Conservation (phyloP, 2,329 filamentous ascomycete genomes). For the Monilinia vaccinii-corymbosi region DNA sequence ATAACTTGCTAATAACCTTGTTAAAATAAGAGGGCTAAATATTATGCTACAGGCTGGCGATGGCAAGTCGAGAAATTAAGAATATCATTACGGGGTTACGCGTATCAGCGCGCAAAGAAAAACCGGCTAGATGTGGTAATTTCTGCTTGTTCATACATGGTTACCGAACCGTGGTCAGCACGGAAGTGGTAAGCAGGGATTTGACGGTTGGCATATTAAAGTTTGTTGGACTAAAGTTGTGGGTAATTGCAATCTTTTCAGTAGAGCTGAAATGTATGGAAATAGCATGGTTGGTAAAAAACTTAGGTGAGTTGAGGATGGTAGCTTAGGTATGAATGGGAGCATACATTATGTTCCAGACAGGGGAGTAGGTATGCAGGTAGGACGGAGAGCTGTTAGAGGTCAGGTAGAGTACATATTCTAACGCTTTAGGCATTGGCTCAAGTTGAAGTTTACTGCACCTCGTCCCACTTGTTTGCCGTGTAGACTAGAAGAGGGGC, state of each 20-base stretch:
- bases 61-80: background rate
- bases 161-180: slow-evolving; percentile 5
- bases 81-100: background rate
- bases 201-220: slow-evolving; percentile 3
- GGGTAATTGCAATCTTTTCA: background rate
- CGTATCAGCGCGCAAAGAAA: background rate
- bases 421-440: background rate
- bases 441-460: background rate
- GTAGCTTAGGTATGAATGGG: background rate
- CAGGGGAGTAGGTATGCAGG: background rate
- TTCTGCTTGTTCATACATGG: background rate
- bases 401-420: background rate
- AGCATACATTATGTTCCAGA: background rate
- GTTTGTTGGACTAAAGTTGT: slow-evolving; percentile 3
- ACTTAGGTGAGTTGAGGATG: background rate
- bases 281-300: background rate
- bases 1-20: background rate
- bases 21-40: background rate
- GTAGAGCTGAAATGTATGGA: background rate
- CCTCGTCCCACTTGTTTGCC: background rate
- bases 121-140: background rate
- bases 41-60: background rate
- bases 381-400: background rate
- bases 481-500: slow-evolving; percentile 9
- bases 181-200: slow-evolving; percentile 3